Conservation (phyloP, 1,284 basidiomycete genomes). For the Anthracocystis walkeri region DNA sequence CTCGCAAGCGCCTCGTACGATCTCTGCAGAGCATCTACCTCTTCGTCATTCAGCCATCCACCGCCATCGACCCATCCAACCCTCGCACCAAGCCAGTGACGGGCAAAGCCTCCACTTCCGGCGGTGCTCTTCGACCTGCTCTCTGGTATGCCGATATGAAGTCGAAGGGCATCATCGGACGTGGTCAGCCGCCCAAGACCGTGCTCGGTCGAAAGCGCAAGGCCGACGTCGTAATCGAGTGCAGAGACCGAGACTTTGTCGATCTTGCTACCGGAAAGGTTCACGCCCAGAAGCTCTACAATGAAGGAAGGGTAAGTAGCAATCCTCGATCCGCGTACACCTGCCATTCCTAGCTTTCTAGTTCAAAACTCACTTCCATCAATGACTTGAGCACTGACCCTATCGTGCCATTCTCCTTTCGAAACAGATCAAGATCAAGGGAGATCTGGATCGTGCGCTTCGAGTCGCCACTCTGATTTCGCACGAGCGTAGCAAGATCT, state of each 20-base stretch:
- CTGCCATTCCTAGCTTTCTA: background rate
- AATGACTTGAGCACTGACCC: background rate
- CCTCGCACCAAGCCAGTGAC: constrained; percentile 56
- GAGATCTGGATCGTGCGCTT: constrained; percentile 61
- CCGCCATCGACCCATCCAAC: constrained; percentile 57
- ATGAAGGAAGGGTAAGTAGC: constrained; percentile 53
- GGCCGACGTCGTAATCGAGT: constrained; percentile 65
- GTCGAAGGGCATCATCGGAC: constrained; percentile 48
- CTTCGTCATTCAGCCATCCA: constrained; percentile 62
- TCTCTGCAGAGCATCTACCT: constrained; percentile 62
- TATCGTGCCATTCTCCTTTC: background rate
- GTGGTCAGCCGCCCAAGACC: constrained; percentile 60
- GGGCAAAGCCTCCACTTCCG: constrained; percentile 40
- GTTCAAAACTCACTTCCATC: too few species aligned
- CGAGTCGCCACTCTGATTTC: constrained; percentile 52
- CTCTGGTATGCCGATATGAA: constrained; percentile 62
- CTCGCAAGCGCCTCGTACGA: constrained; percentile 54
- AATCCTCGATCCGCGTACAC: background rate
- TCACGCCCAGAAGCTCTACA: constrained; percentile 57
- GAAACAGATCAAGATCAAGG: constrained; percentile 59
- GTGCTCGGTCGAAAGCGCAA: constrained; percentile 60
- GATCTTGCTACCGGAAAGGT: constrained; percentile 64
- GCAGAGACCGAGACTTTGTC: constrained; percentile 62
- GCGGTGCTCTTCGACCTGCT: constrained; percentile 62
- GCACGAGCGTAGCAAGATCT: constrained; percentile 65